Evolutionary conservation across 2,329 filamentous ascomycete genomes (phyloP), one percentile per base, ranked within the genome.

Genomic region (Coleophoma crateriformis): DNA sequence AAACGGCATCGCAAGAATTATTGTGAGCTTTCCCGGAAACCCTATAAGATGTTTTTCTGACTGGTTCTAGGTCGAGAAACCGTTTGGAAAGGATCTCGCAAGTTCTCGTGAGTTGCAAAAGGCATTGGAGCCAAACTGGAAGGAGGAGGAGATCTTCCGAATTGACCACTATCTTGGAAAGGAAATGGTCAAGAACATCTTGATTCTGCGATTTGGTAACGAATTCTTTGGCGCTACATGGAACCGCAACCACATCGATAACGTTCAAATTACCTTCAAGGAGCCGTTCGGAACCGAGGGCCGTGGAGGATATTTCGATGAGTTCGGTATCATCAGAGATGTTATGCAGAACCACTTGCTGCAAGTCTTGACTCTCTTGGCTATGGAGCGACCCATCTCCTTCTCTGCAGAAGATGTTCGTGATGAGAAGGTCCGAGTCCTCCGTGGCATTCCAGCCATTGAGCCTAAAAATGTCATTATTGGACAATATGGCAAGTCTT

Each of bases 391-490:
- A 55, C 94, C 94, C 50, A 94, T 99, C 66, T 97, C 92, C 11
- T 99, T 99, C 79, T 96, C 94, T 38, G 83, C 94, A 34, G 94
- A 99, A 73, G 94, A 99, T 64, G 95, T 99, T 60, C 90, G 94
- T 67, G 95, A 99, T 68, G 94, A 99, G 73, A 99, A 99, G 76
- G 90, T 97, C 59, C 87, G 94, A 62, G 95, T 99, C 19, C 84
- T 99, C 50, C 87, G 94, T 61, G 88, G 85, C 48, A 99, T 99
- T 68, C 87, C 91, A 53, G 80, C 90, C 38, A 96, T 99, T 62
- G 91, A 97, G 75, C 92, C 94, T 61, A 97, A 97, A 85, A 96
- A 99, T 68, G 94, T 99, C 69, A 99, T 99, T 67, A 99, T 99
- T 64, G 94, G 94, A 55, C 94, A 99, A 72, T 99, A 99, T 68